Evolutionary conservation across 768 basidiomycete genomes (phyloP).

Genomic region (Paxillus involutus): DNA sequence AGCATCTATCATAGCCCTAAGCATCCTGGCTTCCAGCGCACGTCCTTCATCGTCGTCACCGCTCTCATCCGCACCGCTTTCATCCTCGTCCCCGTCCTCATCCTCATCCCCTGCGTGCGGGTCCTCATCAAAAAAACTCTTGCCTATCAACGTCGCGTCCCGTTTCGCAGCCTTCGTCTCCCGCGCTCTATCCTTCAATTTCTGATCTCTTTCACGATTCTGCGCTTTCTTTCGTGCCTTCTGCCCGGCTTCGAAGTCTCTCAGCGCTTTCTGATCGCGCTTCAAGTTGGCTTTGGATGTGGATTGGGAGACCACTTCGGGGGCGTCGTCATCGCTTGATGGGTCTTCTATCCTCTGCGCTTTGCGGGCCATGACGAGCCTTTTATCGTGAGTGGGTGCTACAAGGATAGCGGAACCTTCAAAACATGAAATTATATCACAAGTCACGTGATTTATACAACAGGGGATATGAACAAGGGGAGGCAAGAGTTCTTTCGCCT

Average conservation of each 20-base stretch:
- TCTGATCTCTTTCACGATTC: constrained; percentile 49
- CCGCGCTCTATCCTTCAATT: constrained; percentile 48
- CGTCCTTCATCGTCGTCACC: constrained; percentile 17
- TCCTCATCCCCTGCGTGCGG: constrained; percentile 9
- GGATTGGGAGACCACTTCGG: constrained; percentile 49
- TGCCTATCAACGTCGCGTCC: constrained; percentile 14
- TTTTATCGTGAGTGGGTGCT: not conserved
- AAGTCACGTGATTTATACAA: too few species aligned
- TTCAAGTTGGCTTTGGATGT: constrained; percentile 43
- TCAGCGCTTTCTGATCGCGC: constrained; percentile 36
- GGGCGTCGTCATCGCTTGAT: constrained; percentile 43
- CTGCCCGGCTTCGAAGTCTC: constrained; percentile 36
- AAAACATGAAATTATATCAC: too few species aligned
- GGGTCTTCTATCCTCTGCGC: constrained; percentile 7
- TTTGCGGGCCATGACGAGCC: constrained; percentile 19
- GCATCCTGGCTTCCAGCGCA: constrained; percentile 21
- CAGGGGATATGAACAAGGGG: too few species aligned
- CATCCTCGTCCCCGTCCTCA: constrained; percentile 27
- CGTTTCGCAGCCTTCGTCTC: constrained; percentile 11
- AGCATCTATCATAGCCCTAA: constrained; percentile 30
- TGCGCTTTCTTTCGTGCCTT: constrained; percentile 42
- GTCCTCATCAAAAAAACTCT: constrained; percentile 6
- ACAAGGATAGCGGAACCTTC: too few species aligned
- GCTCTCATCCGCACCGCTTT: constrained; percentile 23
- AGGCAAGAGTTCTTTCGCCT: too few species aligned